phyloP scores from a whole-genome alignment of 768 basidiomycete genomes.

The Termitomyces sp. region DNA sequence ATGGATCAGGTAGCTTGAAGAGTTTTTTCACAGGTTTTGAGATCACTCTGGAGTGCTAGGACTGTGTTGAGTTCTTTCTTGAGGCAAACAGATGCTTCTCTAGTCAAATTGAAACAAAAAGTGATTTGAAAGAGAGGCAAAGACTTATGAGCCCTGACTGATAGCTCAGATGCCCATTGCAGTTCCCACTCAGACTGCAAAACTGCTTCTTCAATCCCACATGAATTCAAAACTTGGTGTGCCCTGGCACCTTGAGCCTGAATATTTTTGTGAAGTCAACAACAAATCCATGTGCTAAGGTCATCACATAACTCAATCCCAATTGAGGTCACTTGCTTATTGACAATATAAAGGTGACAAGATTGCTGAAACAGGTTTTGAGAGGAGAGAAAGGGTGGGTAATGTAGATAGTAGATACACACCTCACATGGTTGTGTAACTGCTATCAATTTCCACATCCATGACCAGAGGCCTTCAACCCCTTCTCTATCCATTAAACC shows the following conservation, averaged over 20 bases:
- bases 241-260: slow-evolving; percentile 14
- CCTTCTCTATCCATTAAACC: neutral
- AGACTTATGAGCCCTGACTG: slow-evolving; percentile 25
- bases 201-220: neutral
- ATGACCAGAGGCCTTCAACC: slow-evolving; percentile 1
- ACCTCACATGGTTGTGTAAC: slow-evolving; percentile 31
- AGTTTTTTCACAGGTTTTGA: neutral
- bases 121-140: no score
- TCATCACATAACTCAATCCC: slow-evolving; percentile 22
- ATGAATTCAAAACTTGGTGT: slow-evolving; percentile 7
- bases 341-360: slow-evolving; percentile 30
- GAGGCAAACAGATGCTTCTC: slow-evolving; percentile 20
- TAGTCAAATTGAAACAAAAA: no score
- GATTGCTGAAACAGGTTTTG: slow-evolving; percentile 11
- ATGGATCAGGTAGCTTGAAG: neutral
- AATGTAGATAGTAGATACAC: no score
- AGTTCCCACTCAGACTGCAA: slow-evolving; percentile 22
- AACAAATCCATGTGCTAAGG: slow-evolving; percentile 32
- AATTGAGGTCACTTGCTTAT: slow-evolving; percentile 27
- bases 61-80: neutral
- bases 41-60: neutral
- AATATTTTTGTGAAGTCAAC: slow-evolving; percentile 17
- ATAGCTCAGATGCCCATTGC: slow-evolving; percentile 29
- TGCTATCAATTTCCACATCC: slow-evolving; percentile 29
- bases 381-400: no score